Conservation (phyloP, 2,329 filamentous ascomycete species). For the Tolypocladium paradoxum region DNA sequence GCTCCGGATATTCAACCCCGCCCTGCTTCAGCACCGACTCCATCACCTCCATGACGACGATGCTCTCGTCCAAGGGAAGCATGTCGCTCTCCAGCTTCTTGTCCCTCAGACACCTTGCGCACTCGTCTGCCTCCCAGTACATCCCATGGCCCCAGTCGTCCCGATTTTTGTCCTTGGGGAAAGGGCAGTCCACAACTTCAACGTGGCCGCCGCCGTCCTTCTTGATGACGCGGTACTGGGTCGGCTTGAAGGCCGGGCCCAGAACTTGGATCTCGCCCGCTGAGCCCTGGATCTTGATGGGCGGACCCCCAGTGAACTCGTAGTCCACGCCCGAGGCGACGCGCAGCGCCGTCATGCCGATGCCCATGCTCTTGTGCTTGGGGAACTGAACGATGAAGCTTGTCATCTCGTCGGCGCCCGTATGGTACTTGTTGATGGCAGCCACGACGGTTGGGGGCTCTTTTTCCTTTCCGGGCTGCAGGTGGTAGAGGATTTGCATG, state of each 20-base stretch:
- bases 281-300: slow-evolving; percentile 73
- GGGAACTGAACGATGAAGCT: slow-evolving; percentile 70
- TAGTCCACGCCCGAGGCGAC: slow-evolving; percentile 51
- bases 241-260: slow-evolving; percentile 60
- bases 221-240: slow-evolving; percentile 52
- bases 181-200: slow-evolving; percentile 41
- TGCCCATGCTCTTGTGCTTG: slow-evolving; percentile 53
- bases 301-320: slow-evolving; percentile 48
- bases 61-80: slow-evolving; percentile 63
- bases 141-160: slow-evolving; percentile 65
- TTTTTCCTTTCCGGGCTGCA: slow-evolving; percentile 56
- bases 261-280: slow-evolving; percentile 74
- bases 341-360: slow-evolving; percentile 58
- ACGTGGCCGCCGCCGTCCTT: slow-evolving; percentile 33
- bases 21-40: slow-evolving; percentile 44
- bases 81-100: slow-evolving; percentile 64
- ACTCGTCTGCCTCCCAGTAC: slow-evolving; percentile 82
- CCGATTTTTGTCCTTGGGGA: slow-evolving; percentile 37
- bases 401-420: slow-evolving; percentile 67
- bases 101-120: slow-evolving; percentile 62
- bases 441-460: slow-evolving; percentile 57
- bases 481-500: slow-evolving; percentile 79
- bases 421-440: slow-evolving; percentile 61
- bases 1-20: slow-evolving; percentile 40
- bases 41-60: slow-evolving; percentile 72